A percentile compares a stretch with the other conserved stretches of the same genome.
These are phyloP conservation scores for Alternaria angustiovoidea DNA, from an alignment of 2,329 filamentous ascomycete species.

Conservation along the genomic window DNA sequence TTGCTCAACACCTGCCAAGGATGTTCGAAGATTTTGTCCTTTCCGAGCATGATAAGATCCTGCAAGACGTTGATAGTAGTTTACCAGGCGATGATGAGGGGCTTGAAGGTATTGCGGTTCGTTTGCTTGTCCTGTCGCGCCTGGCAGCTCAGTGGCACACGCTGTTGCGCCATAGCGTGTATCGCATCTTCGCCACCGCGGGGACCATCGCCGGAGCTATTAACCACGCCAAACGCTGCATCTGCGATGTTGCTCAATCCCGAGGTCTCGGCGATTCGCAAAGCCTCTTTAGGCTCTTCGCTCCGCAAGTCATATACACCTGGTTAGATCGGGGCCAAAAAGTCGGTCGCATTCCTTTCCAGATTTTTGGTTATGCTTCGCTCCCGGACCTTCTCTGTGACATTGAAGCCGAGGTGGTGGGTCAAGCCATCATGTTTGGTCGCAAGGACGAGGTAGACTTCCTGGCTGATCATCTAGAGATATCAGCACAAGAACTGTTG, in stretches of 20 bases:
- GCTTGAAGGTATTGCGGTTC: slow-evolving; percentile 83
- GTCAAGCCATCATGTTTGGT: slow-evolving; percentile 82
- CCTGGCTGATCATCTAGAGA: slow-evolving; percentile 61
- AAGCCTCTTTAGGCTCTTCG: slow-evolving; percentile 82
- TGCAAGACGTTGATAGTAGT: slow-evolving; percentile 81
- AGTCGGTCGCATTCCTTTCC: slow-evolving; percentile 72
- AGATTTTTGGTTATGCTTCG: slow-evolving; percentile 80
- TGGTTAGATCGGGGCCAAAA: slow-evolving; percentile 77
- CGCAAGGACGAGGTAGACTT: slow-evolving; percentile 69
- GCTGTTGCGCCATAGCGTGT: slow-evolving; percentile 83
- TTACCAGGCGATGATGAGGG: slow-evolving; percentile 77
- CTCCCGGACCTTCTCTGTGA: slow-evolving; percentile 74
- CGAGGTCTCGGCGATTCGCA: slow-evolving; percentile 72
- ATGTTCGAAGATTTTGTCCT: slow-evolving; percentile 86
- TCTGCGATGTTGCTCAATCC: slow-evolving; percentile 70
- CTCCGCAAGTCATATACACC: slow-evolving; percentile 87
- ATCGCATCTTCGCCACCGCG: slow-evolving; percentile 92
- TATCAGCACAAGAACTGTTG: slow-evolving; percentile 50
- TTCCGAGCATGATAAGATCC: slow-evolving; percentile 81
- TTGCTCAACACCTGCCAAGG: slow-evolving; percentile 72
- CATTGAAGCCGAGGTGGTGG: slow-evolving; percentile 78
- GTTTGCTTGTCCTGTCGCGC: slow-evolving; percentile 77
- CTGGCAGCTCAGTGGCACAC: slow-evolving; percentile 87
- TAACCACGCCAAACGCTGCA: slow-evolving; percentile 75
- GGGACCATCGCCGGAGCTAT: slow-evolving; percentile 72